Evolutionary conservation across 345 rosid species (phyloP).

Genomic region (Iberis pinnata): DNA sequence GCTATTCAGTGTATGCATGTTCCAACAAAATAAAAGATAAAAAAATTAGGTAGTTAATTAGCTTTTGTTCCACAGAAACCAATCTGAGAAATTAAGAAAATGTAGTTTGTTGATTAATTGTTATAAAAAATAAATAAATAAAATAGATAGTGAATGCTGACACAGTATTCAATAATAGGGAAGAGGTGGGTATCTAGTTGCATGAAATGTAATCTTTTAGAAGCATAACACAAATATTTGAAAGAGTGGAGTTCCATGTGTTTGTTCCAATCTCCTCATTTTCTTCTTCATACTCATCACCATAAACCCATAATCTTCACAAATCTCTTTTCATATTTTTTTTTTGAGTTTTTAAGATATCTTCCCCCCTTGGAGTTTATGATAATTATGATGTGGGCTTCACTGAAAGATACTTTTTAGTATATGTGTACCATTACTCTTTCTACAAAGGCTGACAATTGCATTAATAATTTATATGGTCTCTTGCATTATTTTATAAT

Average conservation of each 20-base stretch:
- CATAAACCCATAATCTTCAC: slow-evolving; percentile 9
- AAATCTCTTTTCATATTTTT: neutral
- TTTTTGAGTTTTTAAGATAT: neutral
- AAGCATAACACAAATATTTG: slow-evolving; percentile 1
- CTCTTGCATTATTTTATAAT: too few relatives aligned
- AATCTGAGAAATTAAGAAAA: too few relatives aligned
- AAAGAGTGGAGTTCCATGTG: slow-evolving; percentile 26
- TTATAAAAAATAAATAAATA: neutral
- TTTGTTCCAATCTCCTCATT: slow-evolving; percentile 20
- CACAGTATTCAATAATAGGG: slow-evolving; percentile 2
- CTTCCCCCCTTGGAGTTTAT: neutral
- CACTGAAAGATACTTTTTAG: neutral
- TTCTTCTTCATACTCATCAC: slow-evolving; percentile 3
- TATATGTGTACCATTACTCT: neutral
- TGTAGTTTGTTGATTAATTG: neutral
- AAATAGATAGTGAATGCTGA: slow-evolving; percentile 22
- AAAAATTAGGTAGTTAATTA: too few relatives aligned
- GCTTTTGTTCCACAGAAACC: too few relatives aligned
- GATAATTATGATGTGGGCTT: slow-evolving; percentile 10
- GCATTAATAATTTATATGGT: too few relatives aligned
- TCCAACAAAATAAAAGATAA: too few relatives aligned
- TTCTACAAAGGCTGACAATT: too few relatives aligned
- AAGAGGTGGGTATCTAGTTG: slow-evolving; percentile 3
- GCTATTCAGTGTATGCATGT: too few relatives aligned
- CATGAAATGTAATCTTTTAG: slow-evolving; percentile 9